Evolutionary conservation across 768 basidiomycete species (phyloP), one percentile per base, ranked within the genome.

Genomic region (Lentinula detonsa): DNA sequence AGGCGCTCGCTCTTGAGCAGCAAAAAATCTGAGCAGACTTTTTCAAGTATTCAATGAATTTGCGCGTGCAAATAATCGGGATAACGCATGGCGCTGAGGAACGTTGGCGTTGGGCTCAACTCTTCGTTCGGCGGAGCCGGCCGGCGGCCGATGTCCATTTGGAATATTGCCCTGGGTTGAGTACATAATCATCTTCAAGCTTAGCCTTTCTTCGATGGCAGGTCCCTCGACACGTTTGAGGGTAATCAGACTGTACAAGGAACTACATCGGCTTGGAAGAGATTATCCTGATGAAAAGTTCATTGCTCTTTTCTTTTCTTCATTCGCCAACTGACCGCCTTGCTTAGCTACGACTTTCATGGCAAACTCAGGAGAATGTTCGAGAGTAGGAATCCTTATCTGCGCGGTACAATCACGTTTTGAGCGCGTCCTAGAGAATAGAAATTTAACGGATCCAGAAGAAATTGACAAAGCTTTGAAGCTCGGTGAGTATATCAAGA

Each of bases 271-370:
- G 60, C 81, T 94, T 1, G 91, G 91, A 3, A 80, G 87, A 61
- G 90, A 93, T 51, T 92, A 93, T 65, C 88, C 88, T 39, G 91
- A 94, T 69, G 85, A 90, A 50, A 81, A 83, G 91, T 93, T 67
- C 71, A 85, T 81, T 61, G 50, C 40, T 48, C 60, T 60, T 28
- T 62, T 58, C 35, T 35, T 21, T 66, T 50, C 57, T 55, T n/a
- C 34, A 55, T 64, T 61, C 55, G 43, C 59, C 43, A 57, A 59
- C 56, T 64, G 18, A 28, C 15, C 55, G 49, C 56, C 59, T 57
- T 66, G 58, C 40, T 28, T 70, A 90, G 91, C 50, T 93, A 93
- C 67, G 79, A 91, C 74, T 93, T 91, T 64, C 85, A 90, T 67
- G 83, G 81, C 46, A 86, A 85, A 66, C 77, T 94, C 45, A 78